phyloP scores from a whole-genome alignment of 2,329 filamentous ascomycete species.

The Colletotrichum tabaci region DNA sequence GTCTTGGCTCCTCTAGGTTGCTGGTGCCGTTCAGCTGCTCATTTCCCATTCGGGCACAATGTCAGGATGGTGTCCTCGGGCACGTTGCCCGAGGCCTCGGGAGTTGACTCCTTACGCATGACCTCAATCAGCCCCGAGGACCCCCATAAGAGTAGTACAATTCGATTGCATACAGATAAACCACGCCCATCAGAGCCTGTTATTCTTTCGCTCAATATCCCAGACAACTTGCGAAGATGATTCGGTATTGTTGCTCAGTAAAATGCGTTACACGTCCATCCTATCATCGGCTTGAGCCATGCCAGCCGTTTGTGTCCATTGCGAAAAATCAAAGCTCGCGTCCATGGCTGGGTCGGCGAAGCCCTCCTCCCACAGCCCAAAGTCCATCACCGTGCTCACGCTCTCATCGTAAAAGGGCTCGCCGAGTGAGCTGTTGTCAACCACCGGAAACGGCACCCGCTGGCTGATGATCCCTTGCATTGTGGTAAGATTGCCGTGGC shows the following conservation, averaged over 20 bases:
- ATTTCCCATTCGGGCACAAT: constrained; percentile 10
- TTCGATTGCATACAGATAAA: constrained; percentile 3
- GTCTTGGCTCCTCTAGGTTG: not conserved
- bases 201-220: not conserved
- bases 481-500: not conserved
- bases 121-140: constrained; percentile 14
- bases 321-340: constrained; percentile 51
- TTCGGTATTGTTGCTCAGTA: not conserved
- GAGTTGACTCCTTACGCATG: constrained; percentile 1
- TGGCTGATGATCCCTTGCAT: constrained; percentile 4
- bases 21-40: not conserved
- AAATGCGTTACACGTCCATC: constrained; percentile 30
- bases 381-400: constrained; percentile 49
- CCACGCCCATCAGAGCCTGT: not conserved
- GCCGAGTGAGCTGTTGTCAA: constrained; percentile 48
- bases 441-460: constrained; percentile 47
- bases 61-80: constrained; percentile 4
- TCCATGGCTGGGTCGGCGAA: constrained; percentile 55
- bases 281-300: constrained; percentile 40
- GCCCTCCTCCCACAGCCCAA: constrained; percentile 55
- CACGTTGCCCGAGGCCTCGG: not conserved
- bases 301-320: constrained; percentile 45
- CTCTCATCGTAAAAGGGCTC: constrained; percentile 50
- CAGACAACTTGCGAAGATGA: no score
- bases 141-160: not conserved